A percentile compares a stretch with the other conserved stretches of the same genome.
These are phyloP conservation scores for Komagataella pastoris DNA, from an alignment of 805 yeast genomes.

Conservation along the genomic window DNA sequence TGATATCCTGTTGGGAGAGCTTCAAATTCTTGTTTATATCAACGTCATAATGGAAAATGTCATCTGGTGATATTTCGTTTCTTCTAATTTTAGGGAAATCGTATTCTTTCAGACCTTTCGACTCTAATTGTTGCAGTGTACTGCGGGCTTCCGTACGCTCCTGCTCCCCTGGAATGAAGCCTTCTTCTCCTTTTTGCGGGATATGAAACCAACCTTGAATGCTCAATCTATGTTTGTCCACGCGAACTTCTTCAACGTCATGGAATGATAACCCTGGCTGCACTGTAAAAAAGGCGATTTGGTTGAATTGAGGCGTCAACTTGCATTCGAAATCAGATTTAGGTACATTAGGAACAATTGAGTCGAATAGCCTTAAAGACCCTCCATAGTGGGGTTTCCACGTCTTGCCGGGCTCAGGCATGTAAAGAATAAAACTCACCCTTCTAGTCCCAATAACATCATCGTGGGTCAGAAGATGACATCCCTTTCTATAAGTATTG, in stretches of 20 bases:
- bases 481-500: constrained; percentile 83
- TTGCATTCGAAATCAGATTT: constrained; percentile 55
- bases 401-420: constrained; percentile 80
- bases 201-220: constrained; percentile 99
- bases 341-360: constrained; percentile 84
- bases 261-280: constrained; percentile 96
- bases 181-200: constrained; percentile 88
- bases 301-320: constrained; percentile 88
- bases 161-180: constrained; percentile 73
- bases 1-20: constrained; percentile 27
- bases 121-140: constrained; percentile 69
- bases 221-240: constrained; percentile 79
- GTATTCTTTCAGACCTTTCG: constrained; percentile 61
- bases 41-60: constrained; percentile 19
- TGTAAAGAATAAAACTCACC: constrained; percentile 81
- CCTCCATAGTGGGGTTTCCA: constrained; percentile 97
- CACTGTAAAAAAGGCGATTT: constrained; percentile 89
- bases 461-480: constrained; percentile 91
- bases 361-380: constrained; percentile 73
- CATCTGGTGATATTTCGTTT: constrained; percentile 11
- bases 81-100: constrained; percentile 62
- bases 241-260: constrained; percentile 94
- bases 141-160: constrained; percentile 61
- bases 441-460: constrained; percentile 95
- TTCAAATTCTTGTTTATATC: constrained; percentile 8